Evolutionary conservation across 2,329 filamentous ascomycete genomes (phyloP).

Genomic region (Fusarium virguliforme): DNA sequence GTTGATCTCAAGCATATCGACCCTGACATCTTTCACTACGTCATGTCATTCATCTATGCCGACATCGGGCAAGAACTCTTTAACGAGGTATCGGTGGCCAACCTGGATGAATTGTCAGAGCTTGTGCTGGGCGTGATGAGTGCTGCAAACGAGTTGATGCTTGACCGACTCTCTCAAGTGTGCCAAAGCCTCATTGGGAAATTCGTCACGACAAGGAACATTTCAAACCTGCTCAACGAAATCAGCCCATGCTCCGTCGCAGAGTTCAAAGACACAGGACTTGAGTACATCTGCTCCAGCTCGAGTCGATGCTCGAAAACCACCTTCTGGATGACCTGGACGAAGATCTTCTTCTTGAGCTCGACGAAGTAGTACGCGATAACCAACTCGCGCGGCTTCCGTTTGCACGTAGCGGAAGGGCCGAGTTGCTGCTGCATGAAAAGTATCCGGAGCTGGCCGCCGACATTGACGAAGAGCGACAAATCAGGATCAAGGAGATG

Average conservation of each 20-base stretch:
- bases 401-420: constrained; percentile 82
- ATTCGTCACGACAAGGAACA: constrained; percentile 89
- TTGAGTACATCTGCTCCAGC: constrained; percentile 94
- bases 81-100: constrained; percentile 78
- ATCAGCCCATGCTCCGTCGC: constrained; percentile 87
- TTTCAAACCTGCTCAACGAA: constrained; percentile 87
- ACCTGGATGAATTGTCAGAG: constrained; percentile 88
- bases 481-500: constrained; percentile 82
- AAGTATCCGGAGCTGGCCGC: constrained; percentile 74
- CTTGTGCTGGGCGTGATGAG: constrained; percentile 92
- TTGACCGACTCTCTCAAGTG: constrained; percentile 89
- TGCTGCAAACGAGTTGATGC: constrained; percentile 94
- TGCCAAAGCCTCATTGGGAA: constrained; percentile 88
- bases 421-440: constrained; percentile 77
- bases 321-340: constrained; percentile 89
- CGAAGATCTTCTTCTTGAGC: constrained; percentile 82
- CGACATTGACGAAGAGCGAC: constrained; percentile 78
- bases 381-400: constrained; percentile 87
- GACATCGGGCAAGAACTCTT: constrained; percentile 88
- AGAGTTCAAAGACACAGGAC: constrained; percentile 87
- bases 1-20: constrained; percentile 90
- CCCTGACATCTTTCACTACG: constrained; percentile 80
- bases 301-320: constrained; percentile 94
- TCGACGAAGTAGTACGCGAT: constrained; percentile 84
- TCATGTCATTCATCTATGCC: constrained; percentile 86